Conservation (phyloP, 495 filamentous ascomycete genomes). For the Tuber aestivum region DNA sequence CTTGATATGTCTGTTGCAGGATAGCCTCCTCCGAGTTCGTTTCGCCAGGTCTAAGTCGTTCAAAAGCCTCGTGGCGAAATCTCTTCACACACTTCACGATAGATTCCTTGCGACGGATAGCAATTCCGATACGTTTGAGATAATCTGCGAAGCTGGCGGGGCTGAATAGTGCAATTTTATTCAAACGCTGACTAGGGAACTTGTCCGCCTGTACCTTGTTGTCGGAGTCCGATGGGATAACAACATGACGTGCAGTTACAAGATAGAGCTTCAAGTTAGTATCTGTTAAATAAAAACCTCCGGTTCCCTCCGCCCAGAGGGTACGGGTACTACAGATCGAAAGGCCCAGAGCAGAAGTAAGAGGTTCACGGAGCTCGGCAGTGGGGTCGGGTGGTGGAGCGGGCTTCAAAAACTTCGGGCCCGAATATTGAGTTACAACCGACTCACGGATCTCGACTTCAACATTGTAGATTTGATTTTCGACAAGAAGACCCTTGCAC, state of each 20-base stretch:
- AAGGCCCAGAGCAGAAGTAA: background rate
- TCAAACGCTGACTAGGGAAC: background rate
- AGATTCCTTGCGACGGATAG: too few species aligned
- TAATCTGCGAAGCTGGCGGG: too few species aligned
- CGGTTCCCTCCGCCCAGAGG: background rate
- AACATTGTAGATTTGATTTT: background rate
- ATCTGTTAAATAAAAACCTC: background rate
- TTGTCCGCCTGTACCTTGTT: background rate
- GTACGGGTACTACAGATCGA: background rate
- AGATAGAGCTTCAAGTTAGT: background rate
- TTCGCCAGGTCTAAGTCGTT: too few species aligned
- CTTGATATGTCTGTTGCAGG: too few species aligned
- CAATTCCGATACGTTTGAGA: too few species aligned
- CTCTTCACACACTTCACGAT: too few species aligned
- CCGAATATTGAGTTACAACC: background rate
- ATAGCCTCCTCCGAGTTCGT: too few species aligned
- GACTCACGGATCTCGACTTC: background rate
- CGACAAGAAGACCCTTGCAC: background rate
- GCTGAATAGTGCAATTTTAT: background rate
- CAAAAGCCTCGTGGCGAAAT: too few species aligned
- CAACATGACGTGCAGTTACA: background rate
- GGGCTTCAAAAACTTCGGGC: background rate
- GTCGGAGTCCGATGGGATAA: background rate
- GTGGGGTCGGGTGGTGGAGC: background rate
- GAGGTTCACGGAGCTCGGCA: background rate